These are phyloP conservation scores for Centaurea solstitialis DNA, from an alignment of 129 eudicot genomes.

Conservation along the genomic window DNA sequence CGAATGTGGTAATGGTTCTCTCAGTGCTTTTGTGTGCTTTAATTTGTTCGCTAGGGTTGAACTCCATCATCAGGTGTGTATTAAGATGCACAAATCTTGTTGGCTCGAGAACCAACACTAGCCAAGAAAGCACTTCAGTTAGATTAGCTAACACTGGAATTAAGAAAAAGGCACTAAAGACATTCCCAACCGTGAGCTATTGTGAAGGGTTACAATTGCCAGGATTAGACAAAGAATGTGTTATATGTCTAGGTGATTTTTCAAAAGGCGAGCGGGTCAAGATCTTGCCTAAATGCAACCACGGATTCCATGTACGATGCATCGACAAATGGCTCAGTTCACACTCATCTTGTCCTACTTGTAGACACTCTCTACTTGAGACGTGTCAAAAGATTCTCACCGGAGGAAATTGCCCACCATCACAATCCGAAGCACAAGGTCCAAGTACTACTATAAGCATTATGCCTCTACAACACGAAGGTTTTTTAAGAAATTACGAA, in stretches of 20 bases:
- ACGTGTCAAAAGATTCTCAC: conserved; percentile 65
- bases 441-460: conserved; percentile 42
- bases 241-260: conserved; percentile 74
- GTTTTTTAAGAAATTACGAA: conserved; percentile 39
- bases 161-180: conserved; percentile 68
- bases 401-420: conserved; percentile 16
- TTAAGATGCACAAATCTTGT: conserved; percentile 52
- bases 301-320: conserved; percentile 81
- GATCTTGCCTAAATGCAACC: conserved; percentile 82
- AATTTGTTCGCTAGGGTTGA: conserved; percentile 78
- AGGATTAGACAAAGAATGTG: conserved; percentile 72
- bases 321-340: conserved; percentile 80
- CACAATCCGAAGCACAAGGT: conserved; percentile 19
- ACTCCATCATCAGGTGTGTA: conserved; percentile 77
- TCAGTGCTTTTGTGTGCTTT: conserved; percentile 82
- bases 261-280: conserved; percentile 53
- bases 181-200: conserved; percentile 57
- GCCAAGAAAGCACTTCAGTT: conserved; percentile 14
- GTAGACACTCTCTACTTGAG: conserved; percentile 73
- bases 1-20: conserved; percentile 85
- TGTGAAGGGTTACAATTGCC: conserved; percentile 53
- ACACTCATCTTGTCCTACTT: conserved; percentile 94
- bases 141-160: conserved; percentile 62
- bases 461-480: conserved; percentile 70
- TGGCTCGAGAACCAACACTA: conserved; percentile 25